Evolutionary conservation across 2,329 filamentous ascomycete species (phyloP).

Genomic region (Zymoseptoria brevis): DNA sequence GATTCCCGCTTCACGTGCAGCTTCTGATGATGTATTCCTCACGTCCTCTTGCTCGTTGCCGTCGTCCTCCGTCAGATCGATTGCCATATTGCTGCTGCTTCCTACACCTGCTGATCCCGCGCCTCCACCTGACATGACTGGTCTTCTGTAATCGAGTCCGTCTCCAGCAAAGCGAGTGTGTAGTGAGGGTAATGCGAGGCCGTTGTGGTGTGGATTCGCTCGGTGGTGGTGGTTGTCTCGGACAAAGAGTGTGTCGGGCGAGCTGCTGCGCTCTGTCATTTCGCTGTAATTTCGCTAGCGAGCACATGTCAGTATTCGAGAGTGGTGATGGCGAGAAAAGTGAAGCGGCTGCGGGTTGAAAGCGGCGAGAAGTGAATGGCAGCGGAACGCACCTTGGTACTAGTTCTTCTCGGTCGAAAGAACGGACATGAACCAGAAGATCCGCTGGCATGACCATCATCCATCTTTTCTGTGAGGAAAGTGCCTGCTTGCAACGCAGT

Average conservation of each 20-base stretch:
- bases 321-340: background rate
- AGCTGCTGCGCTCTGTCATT: slow-evolving; percentile 14
- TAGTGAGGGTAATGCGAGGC: slow-evolving; percentile 22
- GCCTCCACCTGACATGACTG: slow-evolving; percentile 32
- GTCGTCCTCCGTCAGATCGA: slow-evolving; percentile 32
- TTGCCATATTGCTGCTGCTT: slow-evolving; percentile 15
- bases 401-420: slow-evolving; percentile 4
- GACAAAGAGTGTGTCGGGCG: slow-evolving; percentile 23
- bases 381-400: slow-evolving; percentile 5
- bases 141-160: slow-evolving; percentile 48
- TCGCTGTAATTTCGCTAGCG: slow-evolving; percentile 14
- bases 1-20: slow-evolving; percentile 2
- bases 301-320: background rate
- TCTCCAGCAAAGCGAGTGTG: slow-evolving; percentile 40
- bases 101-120: slow-evolving; percentile 1
- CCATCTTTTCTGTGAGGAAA: slow-evolving; percentile 4
- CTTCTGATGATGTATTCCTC: background rate
- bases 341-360: background rate
- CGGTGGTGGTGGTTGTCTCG: slow-evolving; percentile 28
- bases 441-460: slow-evolving; percentile 2
- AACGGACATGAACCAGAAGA: slow-evolving; percentile 9
- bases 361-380: background rate
- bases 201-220: slow-evolving; percentile 17
- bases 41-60: slow-evolving; percentile 9
- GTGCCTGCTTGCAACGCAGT: background rate